A percentile compares a stretch with the other conserved stretches of the same genome.
phyloP scores from a whole-genome alignment of 2,329 filamentous ascomycete genomes.

The Beauveria sp. region DNA sequence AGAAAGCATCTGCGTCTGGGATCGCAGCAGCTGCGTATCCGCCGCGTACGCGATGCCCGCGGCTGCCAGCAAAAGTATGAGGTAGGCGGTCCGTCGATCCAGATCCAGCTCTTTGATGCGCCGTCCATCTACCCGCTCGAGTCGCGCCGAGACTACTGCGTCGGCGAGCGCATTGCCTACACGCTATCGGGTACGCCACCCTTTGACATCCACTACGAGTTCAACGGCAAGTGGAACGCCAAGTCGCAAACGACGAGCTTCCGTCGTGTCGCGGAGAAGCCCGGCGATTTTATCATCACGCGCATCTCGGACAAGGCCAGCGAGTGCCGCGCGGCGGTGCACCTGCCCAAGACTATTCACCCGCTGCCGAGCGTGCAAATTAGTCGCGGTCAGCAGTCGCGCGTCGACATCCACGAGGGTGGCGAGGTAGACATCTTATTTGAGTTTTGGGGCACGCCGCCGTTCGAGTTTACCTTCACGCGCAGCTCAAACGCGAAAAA shows the following conservation, averaged over 20 bases:
- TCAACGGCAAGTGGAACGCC: conserved; percentile 75
- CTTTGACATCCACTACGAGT: conserved; percentile 88
- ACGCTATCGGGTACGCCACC: conserved; percentile 84
- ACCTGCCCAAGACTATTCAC: conserved; percentile 78
- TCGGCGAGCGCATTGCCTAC: conserved; percentile 90
- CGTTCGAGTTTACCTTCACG: conserved; percentile 97
- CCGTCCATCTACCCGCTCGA: conserved; percentile 86
- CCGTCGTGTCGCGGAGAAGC: conserved; percentile 84
- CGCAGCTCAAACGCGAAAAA: conserved; percentile 78
- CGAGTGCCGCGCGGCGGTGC: conserved; percentile 73
- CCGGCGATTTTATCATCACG: conserved; percentile 82
- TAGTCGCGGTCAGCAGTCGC: conserved; percentile 70
- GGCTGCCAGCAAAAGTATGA: conserved; percentile 79
- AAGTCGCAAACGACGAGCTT: conserved; percentile 75
- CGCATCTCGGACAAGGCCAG: conserved; percentile 81
- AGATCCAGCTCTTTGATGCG: conserved; percentile 87
- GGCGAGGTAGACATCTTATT: conserved; percentile 90
- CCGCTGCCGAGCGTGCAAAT: conserved; percentile 87
- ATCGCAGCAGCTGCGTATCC: conserved; percentile 82
- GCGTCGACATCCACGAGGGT: conserved; percentile 93
- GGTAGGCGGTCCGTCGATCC: conserved; percentile 64
- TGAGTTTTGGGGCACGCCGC: conserved; percentile 90
- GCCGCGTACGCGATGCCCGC: conserved; percentile 78
- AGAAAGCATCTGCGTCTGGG: conserved; percentile 78
- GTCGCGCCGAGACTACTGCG: conserved; percentile 80